phyloP scores from a whole-genome alignment of 2,329 filamentous ascomycete species.

The Septoria linicola region DNA sequence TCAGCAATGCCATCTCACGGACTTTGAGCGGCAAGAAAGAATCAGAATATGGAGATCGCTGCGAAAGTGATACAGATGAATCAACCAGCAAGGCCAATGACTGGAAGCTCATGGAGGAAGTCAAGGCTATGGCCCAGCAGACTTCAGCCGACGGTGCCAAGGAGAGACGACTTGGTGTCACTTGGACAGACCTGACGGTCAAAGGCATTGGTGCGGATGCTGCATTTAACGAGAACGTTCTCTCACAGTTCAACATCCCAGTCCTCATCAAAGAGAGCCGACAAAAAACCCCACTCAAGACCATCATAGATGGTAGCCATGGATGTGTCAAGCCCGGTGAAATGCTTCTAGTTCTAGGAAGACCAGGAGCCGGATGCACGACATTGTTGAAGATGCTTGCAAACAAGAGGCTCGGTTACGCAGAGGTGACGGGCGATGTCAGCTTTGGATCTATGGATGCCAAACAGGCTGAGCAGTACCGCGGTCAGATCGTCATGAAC shows the following conservation, averaged over 20 bases:
- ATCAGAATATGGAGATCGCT: neutral
- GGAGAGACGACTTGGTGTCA: slow-evolving; percentile 58
- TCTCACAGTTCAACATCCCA: slow-evolving; percentile 53
- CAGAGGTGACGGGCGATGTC: slow-evolving; percentile 57
- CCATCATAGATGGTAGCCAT: slow-evolving; percentile 60
- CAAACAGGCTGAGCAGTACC: slow-evolving; percentile 46
- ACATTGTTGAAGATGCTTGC: slow-evolving; percentile 68
- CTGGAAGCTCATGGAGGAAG: slow-evolving; percentile 52
- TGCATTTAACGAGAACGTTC: slow-evolving; percentile 61
- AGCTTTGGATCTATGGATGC: slow-evolving; percentile 52
- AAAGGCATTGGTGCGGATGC: slow-evolving; percentile 62
- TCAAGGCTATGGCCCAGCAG: slow-evolving; percentile 47
- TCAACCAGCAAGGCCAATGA: slow-evolving; percentile 41
- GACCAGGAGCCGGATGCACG: slow-evolving; percentile 53
- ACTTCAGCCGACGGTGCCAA: slow-evolving; percentile 50
- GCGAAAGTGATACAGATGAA: slow-evolving; percentile 18
- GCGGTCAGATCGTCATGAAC: slow-evolving; percentile 48
- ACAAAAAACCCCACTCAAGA: slow-evolving; percentile 58
- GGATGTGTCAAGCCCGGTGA: slow-evolving; percentile 67
- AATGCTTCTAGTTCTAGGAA: slow-evolving; percentile 37
- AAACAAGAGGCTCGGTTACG: slow-evolving; percentile 55
- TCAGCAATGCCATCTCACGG: slow-evolving; percentile 21
- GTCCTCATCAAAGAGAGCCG: slow-evolving; percentile 42
- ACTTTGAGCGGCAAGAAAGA: slow-evolving; percentile 18
- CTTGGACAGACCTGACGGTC: slow-evolving; percentile 65